A percentile compares a stretch with the other conserved stretches of the same genome.
These are phyloP conservation scores for Aspergillus costaricaensis DNA, from an alignment of 2,329 filamentous ascomycete genomes.

Conservation along the genomic window DNA sequence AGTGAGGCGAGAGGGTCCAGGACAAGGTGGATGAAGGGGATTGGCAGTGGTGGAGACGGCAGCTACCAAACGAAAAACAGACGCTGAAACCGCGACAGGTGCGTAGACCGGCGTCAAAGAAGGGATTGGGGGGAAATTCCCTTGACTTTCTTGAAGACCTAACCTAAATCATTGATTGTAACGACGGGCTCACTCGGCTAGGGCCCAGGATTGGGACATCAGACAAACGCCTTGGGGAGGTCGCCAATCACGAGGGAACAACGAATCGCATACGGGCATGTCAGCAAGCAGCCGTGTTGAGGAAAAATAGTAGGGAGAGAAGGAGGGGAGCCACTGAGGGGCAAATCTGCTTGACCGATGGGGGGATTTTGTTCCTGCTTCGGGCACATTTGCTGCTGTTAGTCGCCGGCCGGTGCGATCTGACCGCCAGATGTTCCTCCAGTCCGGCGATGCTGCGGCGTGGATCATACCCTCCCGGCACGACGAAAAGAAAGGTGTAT, in stretches of 20 bases:
- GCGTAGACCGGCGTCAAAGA: not conserved
- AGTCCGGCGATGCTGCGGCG: conserved; percentile 16
- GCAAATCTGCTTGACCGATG: conserved; percentile 16
- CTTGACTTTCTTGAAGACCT: not conserved
- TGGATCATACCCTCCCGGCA: conserved; percentile 2
- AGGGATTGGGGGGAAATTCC: not conserved
- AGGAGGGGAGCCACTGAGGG: conserved; percentile 15
- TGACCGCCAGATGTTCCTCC: conserved; percentile 25
- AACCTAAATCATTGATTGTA: not conserved
- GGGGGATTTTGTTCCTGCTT: conserved; percentile 22
- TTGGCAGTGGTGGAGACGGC: conserved; percentile 20
- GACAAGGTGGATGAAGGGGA: conserved; percentile 18
- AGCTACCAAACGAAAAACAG: conserved; percentile 12
- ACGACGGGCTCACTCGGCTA: not conserved
- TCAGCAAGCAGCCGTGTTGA: conserved; percentile 10
- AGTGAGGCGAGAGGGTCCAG: conserved; percentile 22
- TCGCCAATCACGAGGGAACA: conserved; percentile 21
- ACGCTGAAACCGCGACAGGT: conserved; percentile 11
- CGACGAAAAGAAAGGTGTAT: not conserved
- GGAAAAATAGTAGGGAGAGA: not conserved
- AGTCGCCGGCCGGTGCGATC: conserved; percentile 24
- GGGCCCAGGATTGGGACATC: conserved; percentile 8
- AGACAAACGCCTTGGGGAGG: not conserved
- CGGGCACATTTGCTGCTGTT: conserved; percentile 33
- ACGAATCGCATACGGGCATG: conserved; percentile 14